phyloP scores from a whole-genome alignment of 306 rosid genomes.

The Echinosophora koreensis region DNA sequence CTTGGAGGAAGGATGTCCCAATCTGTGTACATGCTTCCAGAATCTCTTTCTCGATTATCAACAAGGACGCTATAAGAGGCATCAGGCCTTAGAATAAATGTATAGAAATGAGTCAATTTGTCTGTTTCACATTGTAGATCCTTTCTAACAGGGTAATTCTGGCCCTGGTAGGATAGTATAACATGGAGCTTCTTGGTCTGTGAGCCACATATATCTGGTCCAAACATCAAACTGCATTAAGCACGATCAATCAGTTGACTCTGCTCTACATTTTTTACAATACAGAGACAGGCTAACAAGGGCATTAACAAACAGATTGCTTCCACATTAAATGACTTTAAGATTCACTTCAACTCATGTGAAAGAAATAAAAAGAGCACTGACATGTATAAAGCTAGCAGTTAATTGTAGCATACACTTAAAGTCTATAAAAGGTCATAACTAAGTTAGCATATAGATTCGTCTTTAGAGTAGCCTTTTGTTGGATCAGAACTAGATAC shows the following conservation, averaged over 20 bases:
- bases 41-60: constrained; percentile 92
- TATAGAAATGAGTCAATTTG: constrained; percentile 97
- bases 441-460: constrained; percentile 25
- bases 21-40: constrained; percentile 92
- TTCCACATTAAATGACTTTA: constrained; percentile 7
- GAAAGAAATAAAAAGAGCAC: background rate
- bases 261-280: background rate
- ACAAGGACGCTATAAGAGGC: constrained; percentile 89
- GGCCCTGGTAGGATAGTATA: constrained; percentile 95
- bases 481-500: background rate
- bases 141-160: constrained; percentile 92
- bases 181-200: constrained; percentile 94
- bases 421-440: constrained; percentile 5
- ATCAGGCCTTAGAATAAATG: constrained; percentile 89
- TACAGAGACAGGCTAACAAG: constrained; percentile 17
- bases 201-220: constrained; percentile 93
- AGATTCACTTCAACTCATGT: background rate
- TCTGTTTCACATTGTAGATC: constrained; percentile 95
- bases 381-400: constrained; percentile 5
- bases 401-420: background rate
- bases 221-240: constrained; percentile 87
- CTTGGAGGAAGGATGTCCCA: constrained; percentile 99
- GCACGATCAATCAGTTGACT: constrained; percentile 40
- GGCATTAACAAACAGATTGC: background rate
- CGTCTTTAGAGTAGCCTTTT: background rate